A percentile compares a stretch with the other conserved stretches of the same genome.
These are phyloP conservation scores for Pseudogymnoascus sp. DNA, from an alignment of 2,329 filamentous ascomycete genomes.

Conservation along the genomic window DNA sequence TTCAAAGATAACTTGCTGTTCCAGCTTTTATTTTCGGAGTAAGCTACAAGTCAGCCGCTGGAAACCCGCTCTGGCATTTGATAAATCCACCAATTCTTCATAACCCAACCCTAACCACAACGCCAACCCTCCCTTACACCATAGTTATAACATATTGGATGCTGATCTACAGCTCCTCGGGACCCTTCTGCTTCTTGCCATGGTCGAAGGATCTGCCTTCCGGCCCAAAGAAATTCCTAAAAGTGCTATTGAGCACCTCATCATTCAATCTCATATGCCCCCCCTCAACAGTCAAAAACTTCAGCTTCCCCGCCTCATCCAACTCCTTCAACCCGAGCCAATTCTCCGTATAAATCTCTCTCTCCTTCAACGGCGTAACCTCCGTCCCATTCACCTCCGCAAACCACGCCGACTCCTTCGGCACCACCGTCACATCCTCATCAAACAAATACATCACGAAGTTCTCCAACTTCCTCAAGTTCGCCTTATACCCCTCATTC, in stretches of 20 bases:
- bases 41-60: background rate
- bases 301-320: conserved; percentile 69
- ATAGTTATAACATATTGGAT: background rate
- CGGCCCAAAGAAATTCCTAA: conserved; percentile 35
- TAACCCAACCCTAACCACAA: background rate
- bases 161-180: conserved; percentile 1
- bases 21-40: background rate
- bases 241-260: conserved; percentile 44
- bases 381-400: conserved; percentile 69
- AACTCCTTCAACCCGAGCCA: conserved; percentile 80
- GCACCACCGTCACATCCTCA: conserved; percentile 76
- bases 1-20: background rate
- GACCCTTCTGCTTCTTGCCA: background rate
- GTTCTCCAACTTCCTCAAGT: conserved; percentile 60
- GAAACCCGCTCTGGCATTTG: background rate
- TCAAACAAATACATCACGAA: conserved; percentile 88
- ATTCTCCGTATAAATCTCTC: conserved; percentile 75
- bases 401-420: conserved; percentile 89
- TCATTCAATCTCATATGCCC: conserved; percentile 75
- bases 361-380: conserved; percentile 57
- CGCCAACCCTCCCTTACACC: background rate
- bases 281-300: conserved; percentile 65
- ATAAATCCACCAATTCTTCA: background rate
- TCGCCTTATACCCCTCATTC: conserved; percentile 64
- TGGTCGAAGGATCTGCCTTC: conserved; percentile 14